Evolutionary conservation across 495 filamentous ascomycete genomes (phyloP).

Genomic region (Trichoderma parareesei): DNA sequence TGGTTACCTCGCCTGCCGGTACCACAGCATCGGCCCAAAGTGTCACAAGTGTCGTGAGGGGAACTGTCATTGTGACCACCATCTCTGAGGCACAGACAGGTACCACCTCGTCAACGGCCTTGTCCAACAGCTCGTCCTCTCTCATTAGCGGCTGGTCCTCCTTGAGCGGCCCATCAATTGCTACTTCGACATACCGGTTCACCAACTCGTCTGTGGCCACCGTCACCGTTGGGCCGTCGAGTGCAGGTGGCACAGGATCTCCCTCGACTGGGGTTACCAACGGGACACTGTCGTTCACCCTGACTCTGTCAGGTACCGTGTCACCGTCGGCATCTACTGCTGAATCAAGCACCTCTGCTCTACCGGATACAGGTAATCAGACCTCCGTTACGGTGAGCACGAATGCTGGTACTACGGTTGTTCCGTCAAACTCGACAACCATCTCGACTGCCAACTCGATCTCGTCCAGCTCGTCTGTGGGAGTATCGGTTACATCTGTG

Average conservation of each 20-base stretch:
- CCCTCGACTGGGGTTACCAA: neutral
- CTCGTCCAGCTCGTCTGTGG: constrained; percentile 8
- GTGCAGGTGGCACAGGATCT: neutral
- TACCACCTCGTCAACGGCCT: neutral
- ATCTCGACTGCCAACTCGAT: constrained; percentile 9
- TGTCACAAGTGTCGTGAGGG: neutral
- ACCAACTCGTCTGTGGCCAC: constrained; percentile 1
- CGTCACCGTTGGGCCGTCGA: neutral
- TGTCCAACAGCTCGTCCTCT: neutral
- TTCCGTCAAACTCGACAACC: neutral
- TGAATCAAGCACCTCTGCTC: neutral
- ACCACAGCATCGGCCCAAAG: neutral
- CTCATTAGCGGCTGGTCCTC: neutral
- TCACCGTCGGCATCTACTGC: neutral
- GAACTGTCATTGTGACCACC: neutral
- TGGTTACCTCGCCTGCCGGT: neutral
- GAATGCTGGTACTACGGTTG: neutral
- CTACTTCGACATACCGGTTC: constrained; percentile 6
- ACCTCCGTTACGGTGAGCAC: neutral
- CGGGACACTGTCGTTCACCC: neutral
- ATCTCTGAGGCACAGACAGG: neutral
- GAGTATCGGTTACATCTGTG: neutral
- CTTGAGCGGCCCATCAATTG: neutral
- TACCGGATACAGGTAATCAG: neutral
- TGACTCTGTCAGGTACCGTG: constrained; percentile 3